Percentiles rank a stretch among this genome's conserved stretches.
Conservation (phyloP, 192 early-diverging fungal species). For the Umbelopsis sp. region DNA sequence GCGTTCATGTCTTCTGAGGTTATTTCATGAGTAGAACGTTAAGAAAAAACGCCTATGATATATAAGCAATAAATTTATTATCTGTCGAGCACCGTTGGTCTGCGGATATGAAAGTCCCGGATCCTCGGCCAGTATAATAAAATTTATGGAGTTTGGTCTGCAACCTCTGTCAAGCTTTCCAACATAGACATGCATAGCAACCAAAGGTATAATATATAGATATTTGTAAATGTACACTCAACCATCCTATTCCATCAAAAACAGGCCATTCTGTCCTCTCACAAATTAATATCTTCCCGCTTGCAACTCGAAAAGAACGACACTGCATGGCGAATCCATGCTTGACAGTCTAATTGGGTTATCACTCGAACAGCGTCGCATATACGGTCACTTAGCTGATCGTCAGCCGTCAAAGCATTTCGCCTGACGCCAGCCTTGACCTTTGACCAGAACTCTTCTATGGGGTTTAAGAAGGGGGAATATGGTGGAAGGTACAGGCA, state of each 20-base stretch:
- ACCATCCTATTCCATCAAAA: not conserved
- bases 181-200: not conserved
- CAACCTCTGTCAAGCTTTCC: constrained; percentile 1
- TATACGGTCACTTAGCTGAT: too few species aligned
- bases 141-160: not conserved
- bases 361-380: too few species aligned
- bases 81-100: not conserved
- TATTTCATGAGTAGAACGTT: constrained; percentile 5
- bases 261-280: too few species aligned
- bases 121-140: constrained; percentile 1
- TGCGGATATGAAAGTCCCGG: constrained; percentile 1
- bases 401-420: too few species aligned
- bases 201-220: constrained; percentile 2
- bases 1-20: not conserved
- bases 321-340: too few species aligned
- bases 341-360: too few species aligned
- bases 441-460: too few species aligned
- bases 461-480: too few species aligned
- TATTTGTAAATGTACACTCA: not conserved
- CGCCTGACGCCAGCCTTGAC: too few species aligned
- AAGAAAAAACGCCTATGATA: not conserved
- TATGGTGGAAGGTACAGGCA: too few species aligned
- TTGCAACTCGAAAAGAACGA: too few species aligned
- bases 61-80: not conserved
- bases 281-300: too few species aligned